Evolutionary conservation across 805 yeast species (phyloP), one percentile per base, ranked within the genome.

Genomic region (Candida gorgasii): DNA sequence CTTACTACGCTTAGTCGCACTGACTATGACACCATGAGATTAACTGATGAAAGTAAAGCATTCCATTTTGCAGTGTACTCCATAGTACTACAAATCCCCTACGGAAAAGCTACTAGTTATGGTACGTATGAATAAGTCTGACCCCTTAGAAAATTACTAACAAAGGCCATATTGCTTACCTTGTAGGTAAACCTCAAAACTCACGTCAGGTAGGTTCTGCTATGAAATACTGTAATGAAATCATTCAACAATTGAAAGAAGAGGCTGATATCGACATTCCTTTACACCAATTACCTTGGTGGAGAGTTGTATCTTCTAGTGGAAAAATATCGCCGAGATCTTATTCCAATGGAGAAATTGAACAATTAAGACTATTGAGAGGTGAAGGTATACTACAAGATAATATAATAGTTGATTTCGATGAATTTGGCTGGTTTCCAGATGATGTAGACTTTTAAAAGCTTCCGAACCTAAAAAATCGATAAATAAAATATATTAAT

Each of bases 201-300:
- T 72, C 93, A 1, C 67, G 95, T 5, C 89, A 79, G 46, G 93
- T 86, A 1, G 95, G 95, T 0, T 73, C 75, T 23, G 77, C 89
- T 0, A 63, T 86, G 45, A 86, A 86, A 59, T 66, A 75, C 36
- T 65, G 52, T 32, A 26, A 44, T 4, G 47, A 45, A 12, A 57
- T 64, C 19, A 49, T 62, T 4, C 51, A 54, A 13, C 50, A 48
- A 22, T 49, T 69, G 11, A 54, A 55, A 17, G 43, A 34, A 1
- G 69, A 63, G 11, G 27, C n/a, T 6, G 43, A 40, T 4, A 19
- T 27, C 4, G 36, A 33, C 16, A 23, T 38, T 12, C 23, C 27
- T 4, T 26, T 26, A 5, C 28, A 27, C 5, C 5, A 16, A 12
- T 74, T 85, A 11, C 92, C 92, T 3, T 86, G 95, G 95, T 86